These are phyloP conservation scores for Gymnopilus junonius DNA, from an alignment of 768 basidiomycete species.

Conservation along the genomic window DNA sequence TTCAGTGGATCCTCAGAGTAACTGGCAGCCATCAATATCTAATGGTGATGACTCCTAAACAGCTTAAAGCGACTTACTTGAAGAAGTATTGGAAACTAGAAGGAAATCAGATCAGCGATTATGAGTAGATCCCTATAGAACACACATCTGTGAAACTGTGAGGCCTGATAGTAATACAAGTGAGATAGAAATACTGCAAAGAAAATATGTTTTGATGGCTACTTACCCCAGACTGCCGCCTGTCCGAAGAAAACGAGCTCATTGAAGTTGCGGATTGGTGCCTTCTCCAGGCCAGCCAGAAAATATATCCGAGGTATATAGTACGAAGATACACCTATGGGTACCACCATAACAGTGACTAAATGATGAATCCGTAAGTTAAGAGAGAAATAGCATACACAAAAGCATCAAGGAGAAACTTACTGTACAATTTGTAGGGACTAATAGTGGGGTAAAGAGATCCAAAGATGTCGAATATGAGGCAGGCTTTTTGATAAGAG, in stretches of 20 bases:
- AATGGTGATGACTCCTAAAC: neutral
- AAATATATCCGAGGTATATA: constrained; percentile 3
- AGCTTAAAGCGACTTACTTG: neutral
- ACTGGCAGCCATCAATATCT: neutral
- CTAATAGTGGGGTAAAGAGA: too few species aligned
- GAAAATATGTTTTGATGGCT: neutral
- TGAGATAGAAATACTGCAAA: neutral
- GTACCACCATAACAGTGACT: neutral
- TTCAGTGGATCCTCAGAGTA: neutral
- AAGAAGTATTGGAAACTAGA: constrained; percentile 1
- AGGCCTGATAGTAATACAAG: neutral
- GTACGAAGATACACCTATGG: neutral
- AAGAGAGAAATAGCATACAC: too few species aligned
- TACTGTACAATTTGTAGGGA: too few species aligned
- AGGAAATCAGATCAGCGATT: neutral
- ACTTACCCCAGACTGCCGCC: constrained; percentile 1
- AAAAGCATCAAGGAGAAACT: too few species aligned
- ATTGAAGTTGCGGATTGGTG: neutral
- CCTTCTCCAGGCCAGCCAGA: neutral
- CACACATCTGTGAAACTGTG: neutral
- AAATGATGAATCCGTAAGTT: neutral
- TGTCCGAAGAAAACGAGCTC: neutral
- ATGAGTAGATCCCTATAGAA: neutral
- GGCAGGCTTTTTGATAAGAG: neutral
- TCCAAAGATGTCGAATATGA: too few species aligned